Evolutionary conservation across 192 early-diverging fungal genomes (phyloP).

Genomic region (Endogone sp.): DNA sequence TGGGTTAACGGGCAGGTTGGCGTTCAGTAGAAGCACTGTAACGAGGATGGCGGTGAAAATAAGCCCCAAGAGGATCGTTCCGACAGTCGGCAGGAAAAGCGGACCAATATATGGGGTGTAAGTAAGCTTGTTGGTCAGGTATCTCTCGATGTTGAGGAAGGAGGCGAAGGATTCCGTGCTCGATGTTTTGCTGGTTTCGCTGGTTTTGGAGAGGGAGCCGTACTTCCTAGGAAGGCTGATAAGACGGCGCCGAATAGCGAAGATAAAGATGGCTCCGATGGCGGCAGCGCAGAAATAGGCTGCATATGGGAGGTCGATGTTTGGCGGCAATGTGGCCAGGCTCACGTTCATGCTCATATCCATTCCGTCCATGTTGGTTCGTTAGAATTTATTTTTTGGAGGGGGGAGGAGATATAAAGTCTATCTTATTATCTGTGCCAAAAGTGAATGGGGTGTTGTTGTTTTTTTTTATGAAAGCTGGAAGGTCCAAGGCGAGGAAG

Average conservation of each 20-base stretch:
- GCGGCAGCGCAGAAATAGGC: neutral
- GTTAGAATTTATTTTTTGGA: too few relatives aligned
- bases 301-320: neutral
- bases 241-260: neutral
- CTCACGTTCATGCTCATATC: neutral
- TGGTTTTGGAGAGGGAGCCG: neutral
- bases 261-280: neutral
- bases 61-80: conserved; percentile 30
- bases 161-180: neutral
- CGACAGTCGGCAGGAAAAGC: conserved; percentile 27
- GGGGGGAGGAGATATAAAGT: too few relatives aligned
- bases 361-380: neutral
- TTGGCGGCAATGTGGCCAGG: neutral
- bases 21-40: conserved; percentile 24
- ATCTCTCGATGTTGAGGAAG: conserved; percentile 16
- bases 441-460: neutral
- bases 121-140: conserved; percentile 36
- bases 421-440: neutral
- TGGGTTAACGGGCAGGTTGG: conserved; percentile 37
- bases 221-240: neutral
- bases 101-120: conserved; percentile 28
- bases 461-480: neutral
- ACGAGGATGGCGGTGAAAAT: conserved; percentile 27
- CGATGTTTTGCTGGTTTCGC: too few relatives aligned
- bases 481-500: too few relatives aligned